Percentiles rank a stretch among this genome's conserved stretches.
phyloP scores from a whole-genome alignment of 2,329 filamentous ascomycete genomes.

The Venturia effusa region DNA sequence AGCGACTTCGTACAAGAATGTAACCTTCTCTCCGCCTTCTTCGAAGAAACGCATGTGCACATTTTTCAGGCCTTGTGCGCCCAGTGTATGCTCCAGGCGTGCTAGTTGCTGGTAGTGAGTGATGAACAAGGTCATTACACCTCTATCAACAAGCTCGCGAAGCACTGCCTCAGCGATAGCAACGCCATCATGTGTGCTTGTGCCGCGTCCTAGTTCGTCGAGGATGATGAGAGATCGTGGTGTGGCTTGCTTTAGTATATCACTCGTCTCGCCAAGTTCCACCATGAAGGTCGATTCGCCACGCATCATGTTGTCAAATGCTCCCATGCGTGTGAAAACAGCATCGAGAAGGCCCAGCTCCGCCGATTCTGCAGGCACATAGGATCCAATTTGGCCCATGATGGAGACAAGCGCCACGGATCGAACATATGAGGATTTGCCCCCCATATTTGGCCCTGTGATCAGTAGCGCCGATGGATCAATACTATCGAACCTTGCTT shows the following conservation, averaged over 20 bases:
- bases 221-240: conserved; percentile 78
- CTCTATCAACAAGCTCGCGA: conserved; percentile 66
- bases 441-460: conserved; percentile 97
- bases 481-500: conserved; percentile 28
- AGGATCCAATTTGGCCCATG: conserved; percentile 90
- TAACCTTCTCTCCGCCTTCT: conserved; percentile 67
- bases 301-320: conserved; percentile 89
- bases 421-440: conserved; percentile 95
- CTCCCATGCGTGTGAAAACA: conserved; percentile 91
- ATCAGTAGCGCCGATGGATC: conserved; percentile 68
- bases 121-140: conserved; percentile 83
- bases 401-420: conserved; percentile 84
- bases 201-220: conserved; percentile 89
- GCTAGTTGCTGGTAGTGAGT: conserved; percentile 89
- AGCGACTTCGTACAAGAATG: conserved; percentile 86
- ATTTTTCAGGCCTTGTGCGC: conserved; percentile 57
- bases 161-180: conserved; percentile 91
- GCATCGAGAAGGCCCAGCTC: conserved; percentile 76
- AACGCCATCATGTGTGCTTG: conserved; percentile 88
- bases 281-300: conserved; percentile 98
- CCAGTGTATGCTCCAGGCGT: conserved; percentile 61
- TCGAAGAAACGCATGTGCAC: conserved; percentile 90
- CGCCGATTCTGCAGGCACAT: conserved; percentile 70
- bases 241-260: conserved; percentile 83
- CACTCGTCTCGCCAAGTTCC: conserved; percentile 82